Evolutionary conservation across 805 yeast genomes (phyloP).

Genomic region (Pichia californica): DNA sequence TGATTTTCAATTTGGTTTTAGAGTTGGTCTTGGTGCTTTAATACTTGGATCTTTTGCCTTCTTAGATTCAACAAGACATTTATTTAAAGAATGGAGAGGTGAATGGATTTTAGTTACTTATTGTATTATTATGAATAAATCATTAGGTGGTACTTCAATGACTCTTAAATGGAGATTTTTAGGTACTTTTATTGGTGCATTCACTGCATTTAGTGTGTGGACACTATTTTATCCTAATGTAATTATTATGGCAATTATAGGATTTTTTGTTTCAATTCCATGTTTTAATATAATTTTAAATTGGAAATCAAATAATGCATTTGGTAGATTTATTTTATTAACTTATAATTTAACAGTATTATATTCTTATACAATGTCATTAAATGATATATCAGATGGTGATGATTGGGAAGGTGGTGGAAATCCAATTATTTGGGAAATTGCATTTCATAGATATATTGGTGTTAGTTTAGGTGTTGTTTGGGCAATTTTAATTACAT

Average conservation of each 20-base stretch:
- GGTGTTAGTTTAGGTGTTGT: slow-evolving; percentile 68
- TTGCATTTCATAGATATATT: slow-evolving; percentile 71
- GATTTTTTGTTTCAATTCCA: slow-evolving; percentile 41
- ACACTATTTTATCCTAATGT: slow-evolving; percentile 48
- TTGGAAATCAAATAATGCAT: slow-evolving; percentile 60
- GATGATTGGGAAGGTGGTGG: slow-evolving; percentile 65
- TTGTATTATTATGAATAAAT: slow-evolving; percentile 78
- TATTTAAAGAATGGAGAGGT: slow-evolving; percentile 61
- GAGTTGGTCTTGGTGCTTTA: slow-evolving; percentile 75
- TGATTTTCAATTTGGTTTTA: slow-evolving; percentile 71
- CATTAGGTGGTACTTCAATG: slow-evolving; percentile 78
- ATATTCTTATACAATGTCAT: slow-evolving; percentile 62
- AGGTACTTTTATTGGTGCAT: slow-evolving; percentile 73
- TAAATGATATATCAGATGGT: slow-evolving; percentile 38
- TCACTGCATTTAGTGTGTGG: slow-evolving; percentile 58
- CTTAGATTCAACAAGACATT: slow-evolving; percentile 44
- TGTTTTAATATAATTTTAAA: slow-evolving; percentile 54
- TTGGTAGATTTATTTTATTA: slow-evolving; percentile 63
- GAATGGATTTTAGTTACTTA: slow-evolving; percentile 85
- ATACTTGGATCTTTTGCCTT: slow-evolving; percentile 63
- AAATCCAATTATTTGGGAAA: slow-evolving; percentile 59
- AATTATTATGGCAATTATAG: slow-evolving; percentile 42
- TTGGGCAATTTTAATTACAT: slow-evolving; percentile 70
- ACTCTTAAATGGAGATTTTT: slow-evolving; percentile 66
- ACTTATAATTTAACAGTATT: slow-evolving; percentile 75